Evolutionary conservation across 768 basidiomycete species (phyloP).

Genomic region (Pulveroboletus ravenelii): DNA sequence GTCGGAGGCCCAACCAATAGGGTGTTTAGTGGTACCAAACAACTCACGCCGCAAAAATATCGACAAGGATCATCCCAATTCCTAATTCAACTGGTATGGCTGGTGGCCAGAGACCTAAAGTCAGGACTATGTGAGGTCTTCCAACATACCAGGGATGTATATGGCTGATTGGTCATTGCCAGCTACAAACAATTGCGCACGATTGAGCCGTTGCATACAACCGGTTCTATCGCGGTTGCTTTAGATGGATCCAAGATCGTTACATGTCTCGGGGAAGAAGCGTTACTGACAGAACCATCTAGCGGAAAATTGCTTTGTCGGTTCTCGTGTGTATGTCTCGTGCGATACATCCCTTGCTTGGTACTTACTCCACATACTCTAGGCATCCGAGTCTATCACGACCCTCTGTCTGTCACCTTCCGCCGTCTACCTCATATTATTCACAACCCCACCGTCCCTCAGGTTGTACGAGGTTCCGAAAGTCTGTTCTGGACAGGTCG

Average conservation of each 20-base stretch:
- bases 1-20: too few relatives aligned
- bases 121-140: slow-evolving; percentile 38
- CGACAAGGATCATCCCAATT: not conserved
- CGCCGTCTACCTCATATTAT: slow-evolving; percentile 68
- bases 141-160: not conserved
- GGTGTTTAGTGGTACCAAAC: slow-evolving; percentile 10
- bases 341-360: not conserved
- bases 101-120: slow-evolving; percentile 34
- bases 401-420: slow-evolving; percentile 79
- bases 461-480: slow-evolving; percentile 78
- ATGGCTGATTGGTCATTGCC: slow-evolving; percentile 9
- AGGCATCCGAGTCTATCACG: slow-evolving; percentile 86
- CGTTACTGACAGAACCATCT: slow-evolving; percentile 75
- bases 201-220: slow-evolving; percentile 81
- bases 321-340: slow-evolving; percentile 70
- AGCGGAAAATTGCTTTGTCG: slow-evolving; percentile 73
- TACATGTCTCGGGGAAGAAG: slow-evolving; percentile 84
- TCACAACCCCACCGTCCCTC: slow-evolving; percentile 76
- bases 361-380: slow-evolving; percentile 1
- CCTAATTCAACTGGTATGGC: slow-evolving; percentile 11
- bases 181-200: slow-evolving; percentile 75
- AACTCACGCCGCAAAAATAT: slow-evolving; percentile 5
- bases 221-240: slow-evolving; percentile 78
- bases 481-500: slow-evolving; percentile 39
- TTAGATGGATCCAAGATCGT: slow-evolving; percentile 74